These are phyloP conservation scores for Corinectria fuckeliana DNA, from an alignment of 2,329 filamentous ascomycete species.

Conservation along the genomic window DNA sequence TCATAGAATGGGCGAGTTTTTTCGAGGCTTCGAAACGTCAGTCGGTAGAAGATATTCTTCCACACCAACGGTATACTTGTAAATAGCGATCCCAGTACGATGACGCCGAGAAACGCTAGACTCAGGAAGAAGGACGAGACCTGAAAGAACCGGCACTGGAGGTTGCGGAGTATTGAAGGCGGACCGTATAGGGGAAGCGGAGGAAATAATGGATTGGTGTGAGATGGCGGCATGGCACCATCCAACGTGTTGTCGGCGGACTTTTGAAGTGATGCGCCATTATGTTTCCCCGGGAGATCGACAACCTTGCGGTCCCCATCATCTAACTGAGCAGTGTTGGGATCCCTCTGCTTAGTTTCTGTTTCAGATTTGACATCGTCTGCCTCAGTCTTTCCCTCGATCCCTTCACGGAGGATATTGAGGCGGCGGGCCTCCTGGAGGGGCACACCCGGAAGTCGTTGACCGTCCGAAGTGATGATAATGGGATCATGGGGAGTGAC, in stretches of 20 bases:
- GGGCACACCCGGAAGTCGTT: conserved; percentile 71
- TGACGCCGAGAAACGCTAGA: conserved; percentile 75
- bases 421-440: conserved; percentile 73
- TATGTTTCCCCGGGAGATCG: conserved; percentile 35
- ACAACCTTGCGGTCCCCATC: conserved; percentile 34
- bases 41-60: conserved; percentile 55
- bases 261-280: conserved; percentile 48
- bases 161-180: conserved; percentile 66
- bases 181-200: conserved; percentile 83
- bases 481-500: conserved; percentile 76
- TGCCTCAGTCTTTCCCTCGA: conserved; percentile 41
- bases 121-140: conserved; percentile 77
- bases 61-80: conserved; percentile 65
- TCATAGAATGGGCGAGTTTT: conserved; percentile 70
- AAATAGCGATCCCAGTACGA: conserved; percentile 77
- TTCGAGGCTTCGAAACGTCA: conserved; percentile 67
- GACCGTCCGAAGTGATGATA: conserved; percentile 71
- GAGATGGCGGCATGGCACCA: conserved; percentile 64
- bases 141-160: conserved; percentile 72
- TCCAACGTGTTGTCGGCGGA: conserved; percentile 55
- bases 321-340: conserved; percentile 42
- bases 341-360: conserved; percentile 35
- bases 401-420: conserved; percentile 65
- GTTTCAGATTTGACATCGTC: conserved; percentile 36
- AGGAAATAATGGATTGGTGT: conserved; percentile 83